Conservation (phyloP, 441 rosid genomes). For the Pelargonium myrrhifolium region DNA sequence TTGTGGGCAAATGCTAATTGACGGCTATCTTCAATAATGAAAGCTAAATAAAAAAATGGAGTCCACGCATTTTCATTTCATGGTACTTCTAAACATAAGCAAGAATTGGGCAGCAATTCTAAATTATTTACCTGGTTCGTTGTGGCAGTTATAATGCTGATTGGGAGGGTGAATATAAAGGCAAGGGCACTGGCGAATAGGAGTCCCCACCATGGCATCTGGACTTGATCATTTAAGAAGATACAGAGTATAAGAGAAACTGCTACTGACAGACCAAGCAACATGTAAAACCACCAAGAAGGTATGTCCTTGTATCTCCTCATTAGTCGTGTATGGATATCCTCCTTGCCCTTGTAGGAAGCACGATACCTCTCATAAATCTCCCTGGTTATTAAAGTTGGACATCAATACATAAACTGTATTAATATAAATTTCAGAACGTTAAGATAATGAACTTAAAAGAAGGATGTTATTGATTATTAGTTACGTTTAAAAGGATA, state of each 20-base stretch:
- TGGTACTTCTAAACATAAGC: neutral
- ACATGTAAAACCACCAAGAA: conserved; percentile 68
- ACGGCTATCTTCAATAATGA: neutral
- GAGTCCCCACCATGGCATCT: conserved; percentile 92
- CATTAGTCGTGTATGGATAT: conserved; percentile 75
- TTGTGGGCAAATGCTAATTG: too few species aligned
- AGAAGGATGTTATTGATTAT: neutral
- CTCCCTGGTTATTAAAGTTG: conserved; percentile 41
- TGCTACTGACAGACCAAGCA: conserved; percentile 40
- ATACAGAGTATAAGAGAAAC: conserved; percentile 53
- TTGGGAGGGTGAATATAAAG: conserved; percentile 70
- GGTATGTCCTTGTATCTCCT: conserved; percentile 78
- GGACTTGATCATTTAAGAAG: conserved; percentile 58
- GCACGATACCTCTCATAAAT: conserved; percentile 49
- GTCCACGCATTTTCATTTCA: neutral
- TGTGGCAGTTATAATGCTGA: conserved; percentile 78
- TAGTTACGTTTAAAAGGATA: neutral
- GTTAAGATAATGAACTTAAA: neutral
- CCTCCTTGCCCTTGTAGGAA: conserved; percentile 58
- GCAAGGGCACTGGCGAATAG: conserved; percentile 67
- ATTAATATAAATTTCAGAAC: neutral
- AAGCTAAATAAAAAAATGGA: neutral
- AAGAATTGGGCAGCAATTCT: neutral
- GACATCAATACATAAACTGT: conserved; percentile 5
- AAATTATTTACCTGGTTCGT: conserved; percentile 61